Conservation (phyloP, 2,329 filamentous ascomycete genomes). For the Hymenoscyphus fraxineus region DNA sequence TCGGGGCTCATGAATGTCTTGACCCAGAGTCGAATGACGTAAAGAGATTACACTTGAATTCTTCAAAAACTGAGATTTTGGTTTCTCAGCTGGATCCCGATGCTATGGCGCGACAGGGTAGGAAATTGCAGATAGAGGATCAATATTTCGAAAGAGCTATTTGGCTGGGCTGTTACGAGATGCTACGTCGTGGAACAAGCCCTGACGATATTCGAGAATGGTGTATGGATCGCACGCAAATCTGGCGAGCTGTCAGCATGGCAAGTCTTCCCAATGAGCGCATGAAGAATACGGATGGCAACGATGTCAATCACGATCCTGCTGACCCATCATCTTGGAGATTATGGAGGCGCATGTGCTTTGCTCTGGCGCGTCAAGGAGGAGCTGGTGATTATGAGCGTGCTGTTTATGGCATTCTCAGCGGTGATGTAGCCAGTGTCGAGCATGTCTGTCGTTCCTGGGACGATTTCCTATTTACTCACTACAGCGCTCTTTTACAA, state of each 20-base stretch:
- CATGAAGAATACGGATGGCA: slow-evolving; percentile 27
- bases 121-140: slow-evolving; percentile 75
- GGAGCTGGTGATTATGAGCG: slow-evolving; percentile 74
- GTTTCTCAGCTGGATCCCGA: slow-evolving; percentile 92
- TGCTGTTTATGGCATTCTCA: slow-evolving; percentile 87
- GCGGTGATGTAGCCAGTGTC: slow-evolving; percentile 76
- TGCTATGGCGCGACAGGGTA: slow-evolving; percentile 73
- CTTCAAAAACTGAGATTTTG: slow-evolving; percentile 58
- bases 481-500: slow-evolving; percentile 82
- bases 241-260: slow-evolving; percentile 83
- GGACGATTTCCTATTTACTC: slow-evolving; percentile 83
- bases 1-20: slow-evolving; percentile 61
- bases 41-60: slow-evolving; percentile 52
- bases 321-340: slow-evolving; percentile 47
- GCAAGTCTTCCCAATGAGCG: slow-evolving; percentile 64
- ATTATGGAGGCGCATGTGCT: slow-evolving; percentile 79
- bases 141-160: slow-evolving; percentile 85
- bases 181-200: slow-evolving; percentile 78
- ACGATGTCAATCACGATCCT: slow-evolving; percentile 38
- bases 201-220: slow-evolving; percentile 75
- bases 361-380: slow-evolving; percentile 64
- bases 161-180: slow-evolving; percentile 92
- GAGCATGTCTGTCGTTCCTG: slow-evolving; percentile 72
- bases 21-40: slow-evolving; percentile 59
- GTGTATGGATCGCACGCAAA: slow-evolving; percentile 80